phyloP scores from a whole-genome alignment of 768 basidiomycete species.

The Cubamyces lactineus region DNA sequence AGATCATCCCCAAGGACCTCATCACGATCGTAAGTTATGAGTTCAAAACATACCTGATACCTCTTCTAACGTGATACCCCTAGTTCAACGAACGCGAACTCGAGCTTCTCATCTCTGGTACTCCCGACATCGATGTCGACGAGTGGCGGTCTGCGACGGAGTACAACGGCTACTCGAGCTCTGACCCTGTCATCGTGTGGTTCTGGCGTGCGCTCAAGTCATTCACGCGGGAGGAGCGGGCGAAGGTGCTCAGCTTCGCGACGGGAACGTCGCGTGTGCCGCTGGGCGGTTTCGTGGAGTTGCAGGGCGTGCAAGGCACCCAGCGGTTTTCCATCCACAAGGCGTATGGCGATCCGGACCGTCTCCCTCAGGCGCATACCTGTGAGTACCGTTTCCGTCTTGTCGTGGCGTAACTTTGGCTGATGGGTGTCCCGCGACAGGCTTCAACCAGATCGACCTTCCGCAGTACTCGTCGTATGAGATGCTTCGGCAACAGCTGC shows the following conservation, averaged over 20 bases:
- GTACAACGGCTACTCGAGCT: constrained; percentile 84
- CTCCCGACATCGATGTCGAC: constrained; percentile 98
- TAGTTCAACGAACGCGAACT: constrained; percentile 96
- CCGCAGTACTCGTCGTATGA: constrained; percentile 97
- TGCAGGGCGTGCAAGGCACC: constrained; percentile 94
- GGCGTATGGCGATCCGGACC: constrained; percentile 84
- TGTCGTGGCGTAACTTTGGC: constrained; percentile 2
- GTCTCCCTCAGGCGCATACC: constrained; percentile 88
- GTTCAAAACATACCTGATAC: constrained; percentile 25
- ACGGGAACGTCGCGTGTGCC: constrained; percentile 93
- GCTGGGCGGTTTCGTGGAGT: constrained; percentile 89
- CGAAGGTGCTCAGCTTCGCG: constrained; percentile 96
- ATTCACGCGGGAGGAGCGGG: constrained; percentile 94
- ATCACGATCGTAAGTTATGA: constrained; percentile 79
- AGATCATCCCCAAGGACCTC: constrained; percentile 96
- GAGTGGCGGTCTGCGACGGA: constrained; percentile 95
- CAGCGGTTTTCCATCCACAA: constrained; percentile 96
- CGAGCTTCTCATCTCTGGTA: constrained; percentile 92
- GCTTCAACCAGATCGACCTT: constrained; percentile 94
- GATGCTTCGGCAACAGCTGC: constrained; percentile 87
- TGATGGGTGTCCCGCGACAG: constrained; percentile 41
- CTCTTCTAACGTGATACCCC: background rate
- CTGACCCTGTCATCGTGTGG: constrained; percentile 96
- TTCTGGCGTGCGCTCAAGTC: constrained; percentile 99
- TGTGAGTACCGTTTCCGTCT: constrained; percentile 51